These are phyloP conservation scores for Pelargonium cotyledonis DNA, from an alignment of 441 rosid genomes.

Conservation along the genomic window DNA sequence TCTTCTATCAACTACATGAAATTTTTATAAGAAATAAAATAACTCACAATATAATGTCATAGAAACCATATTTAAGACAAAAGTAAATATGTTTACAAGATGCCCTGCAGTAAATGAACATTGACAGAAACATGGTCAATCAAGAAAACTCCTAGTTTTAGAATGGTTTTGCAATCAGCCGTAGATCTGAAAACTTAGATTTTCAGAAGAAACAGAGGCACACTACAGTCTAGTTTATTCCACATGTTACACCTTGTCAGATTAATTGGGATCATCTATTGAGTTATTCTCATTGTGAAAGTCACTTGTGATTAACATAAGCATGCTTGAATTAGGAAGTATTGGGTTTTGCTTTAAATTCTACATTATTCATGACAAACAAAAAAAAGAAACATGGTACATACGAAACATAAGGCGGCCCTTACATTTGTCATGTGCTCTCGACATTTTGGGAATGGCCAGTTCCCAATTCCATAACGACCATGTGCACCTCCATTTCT, in stretches of 20 bases:
- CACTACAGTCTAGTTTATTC: not conserved
- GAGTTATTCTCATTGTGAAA: not conserved
- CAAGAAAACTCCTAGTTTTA: not conserved
- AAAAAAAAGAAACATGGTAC: not conserved
- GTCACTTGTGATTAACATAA: not conserved
- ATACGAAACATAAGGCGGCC: slow-evolving; percentile 20
- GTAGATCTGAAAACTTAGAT: not conserved
- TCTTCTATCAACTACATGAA: not conserved
- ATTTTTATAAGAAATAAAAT: not conserved
- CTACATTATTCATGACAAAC: not conserved
- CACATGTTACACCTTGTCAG: not conserved
- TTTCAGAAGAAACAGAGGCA: not conserved
- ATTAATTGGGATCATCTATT: not conserved
- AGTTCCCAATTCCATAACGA: slow-evolving; percentile 79
- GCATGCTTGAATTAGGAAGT: not conserved
- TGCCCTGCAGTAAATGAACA: not conserved
- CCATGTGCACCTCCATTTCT: slow-evolving; percentile 90
- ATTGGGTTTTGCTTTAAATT: not conserved
- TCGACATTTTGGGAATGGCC: slow-evolving; percentile 78
- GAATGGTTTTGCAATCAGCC: not conserved
- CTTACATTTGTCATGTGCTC: slow-evolving; percentile 76
- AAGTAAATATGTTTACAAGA: not conserved
- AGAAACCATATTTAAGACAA: not conserved
- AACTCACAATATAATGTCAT: not conserved
- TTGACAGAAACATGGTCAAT: not conserved